phyloP scores from a whole-genome alignment of 2,329 filamentous ascomycete genomes.

The Microthyrium microscopicum region DNA sequence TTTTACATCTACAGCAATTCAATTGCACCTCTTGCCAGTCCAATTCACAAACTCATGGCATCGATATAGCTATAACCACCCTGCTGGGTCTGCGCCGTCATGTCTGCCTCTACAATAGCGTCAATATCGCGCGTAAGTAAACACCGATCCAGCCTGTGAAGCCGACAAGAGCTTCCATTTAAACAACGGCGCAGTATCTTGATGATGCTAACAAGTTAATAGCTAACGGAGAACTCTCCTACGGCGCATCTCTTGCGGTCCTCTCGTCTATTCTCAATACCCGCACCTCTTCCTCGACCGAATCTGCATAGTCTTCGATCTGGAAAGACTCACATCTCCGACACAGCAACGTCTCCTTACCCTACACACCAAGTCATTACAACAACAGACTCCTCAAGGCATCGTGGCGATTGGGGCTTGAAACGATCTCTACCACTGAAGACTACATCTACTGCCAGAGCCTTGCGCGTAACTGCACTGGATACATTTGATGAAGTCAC shows the following conservation, averaged over 20 bases:
- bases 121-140: too few species aligned
- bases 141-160: too few species aligned
- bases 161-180: too few species aligned
- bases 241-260: slow-evolving; percentile 58
- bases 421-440: slow-evolving; percentile 58
- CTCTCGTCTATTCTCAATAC: slow-evolving; percentile 81
- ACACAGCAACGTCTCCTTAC: slow-evolving; percentile 56
- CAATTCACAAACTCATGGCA: too few species aligned
- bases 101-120: too few species aligned
- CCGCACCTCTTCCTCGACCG: slow-evolving; percentile 53
- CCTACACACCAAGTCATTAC: slow-evolving; percentile 75
- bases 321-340: slow-evolving; percentile 33
- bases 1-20: too few species aligned
- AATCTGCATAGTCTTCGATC: slow-evolving; percentile 27
- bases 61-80: too few species aligned
- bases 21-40: too few species aligned
- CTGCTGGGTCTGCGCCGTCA: too few species aligned
- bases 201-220: too few species aligned
- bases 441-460: slow-evolving; percentile 2
- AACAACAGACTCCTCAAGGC: slow-evolving; percentile 54
- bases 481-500: slow-evolving; percentile 81
- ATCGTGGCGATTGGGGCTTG: slow-evolving; percentile 78
- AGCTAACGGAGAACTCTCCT: too few species aligned
- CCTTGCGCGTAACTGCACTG: slow-evolving; percentile 54
- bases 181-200: too few species aligned